Conservation (phyloP, 345 rosid species). For the Gossypium thurberi region DNA sequence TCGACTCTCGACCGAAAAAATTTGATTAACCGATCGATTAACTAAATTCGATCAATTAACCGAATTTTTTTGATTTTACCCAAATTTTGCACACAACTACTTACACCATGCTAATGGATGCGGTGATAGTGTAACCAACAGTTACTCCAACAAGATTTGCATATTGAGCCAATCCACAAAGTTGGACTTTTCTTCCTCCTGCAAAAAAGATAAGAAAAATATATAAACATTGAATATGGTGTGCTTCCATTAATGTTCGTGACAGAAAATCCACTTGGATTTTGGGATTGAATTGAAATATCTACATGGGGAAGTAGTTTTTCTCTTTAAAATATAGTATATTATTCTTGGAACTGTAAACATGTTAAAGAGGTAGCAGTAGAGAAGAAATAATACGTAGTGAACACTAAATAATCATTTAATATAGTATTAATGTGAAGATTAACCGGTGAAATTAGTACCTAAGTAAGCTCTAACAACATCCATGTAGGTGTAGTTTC, state of each 20-base stretch:
- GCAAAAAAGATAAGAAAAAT: background rate
- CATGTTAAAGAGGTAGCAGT: background rate
- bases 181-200: constrained; percentile 59
- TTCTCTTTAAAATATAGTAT: background rate
- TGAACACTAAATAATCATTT: background rate
- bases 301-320: background rate
- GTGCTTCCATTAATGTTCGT: constrained; percentile 3
- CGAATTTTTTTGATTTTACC: too few relatives aligned
- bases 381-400: background rate
- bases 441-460: constrained; percentile 4
- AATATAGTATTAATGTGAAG: background rate
- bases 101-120: constrained; percentile 90
- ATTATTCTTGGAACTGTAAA: background rate
- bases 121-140: constrained; percentile 85
- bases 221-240: background rate
- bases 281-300: background rate
- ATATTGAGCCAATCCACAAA: constrained; percentile 79
- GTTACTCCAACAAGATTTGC: constrained; percentile 59
- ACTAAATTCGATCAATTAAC: too few relatives aligned
- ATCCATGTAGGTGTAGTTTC: constrained; percentile 90
- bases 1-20: too few relatives aligned
- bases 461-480: constrained; percentile 73
- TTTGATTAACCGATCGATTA: too few relatives aligned
- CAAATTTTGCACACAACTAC: background rate
- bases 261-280: background rate